Evolutionary conservation across 2,329 filamentous ascomycete genomes (phyloP).

Genomic region (Periglandula ipomoeae): DNA sequence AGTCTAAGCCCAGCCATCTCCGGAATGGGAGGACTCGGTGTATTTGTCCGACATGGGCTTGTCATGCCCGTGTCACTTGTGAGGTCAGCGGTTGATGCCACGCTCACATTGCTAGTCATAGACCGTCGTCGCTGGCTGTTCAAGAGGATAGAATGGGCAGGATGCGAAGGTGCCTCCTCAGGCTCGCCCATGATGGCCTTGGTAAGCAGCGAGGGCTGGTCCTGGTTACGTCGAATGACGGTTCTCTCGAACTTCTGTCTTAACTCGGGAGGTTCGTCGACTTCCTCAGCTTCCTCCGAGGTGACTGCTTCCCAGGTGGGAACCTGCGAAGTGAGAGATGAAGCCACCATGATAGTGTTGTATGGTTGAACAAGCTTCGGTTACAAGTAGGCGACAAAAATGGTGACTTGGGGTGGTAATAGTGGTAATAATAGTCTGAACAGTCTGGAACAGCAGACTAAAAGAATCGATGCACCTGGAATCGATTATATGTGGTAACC

Average conservation of each 20-base stretch:
- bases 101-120: constrained; percentile 70
- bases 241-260: constrained; percentile 36
- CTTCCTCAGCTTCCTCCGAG: constrained; percentile 62
- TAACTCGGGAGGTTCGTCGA: constrained; percentile 80
- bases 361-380: background rate
- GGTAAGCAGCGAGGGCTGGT: constrained; percentile 77
- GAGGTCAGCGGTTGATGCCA: constrained; percentile 77
- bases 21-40: constrained; percentile 77
- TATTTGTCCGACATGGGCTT: constrained; percentile 78
- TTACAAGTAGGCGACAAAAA: background rate
- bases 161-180: constrained; percentile 42
- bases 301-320: constrained; percentile 25
- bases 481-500: background rate
- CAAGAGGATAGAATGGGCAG: constrained; percentile 25
- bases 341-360: constrained; percentile 18
- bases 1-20: constrained; percentile 40
- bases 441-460: background rate
- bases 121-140: constrained; percentile 45
- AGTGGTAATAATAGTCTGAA: no score
- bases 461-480: background rate
- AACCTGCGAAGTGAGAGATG: constrained; percentile 16
- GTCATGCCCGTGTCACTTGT: constrained; percentile 92
- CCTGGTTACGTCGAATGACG: constrained; percentile 36
- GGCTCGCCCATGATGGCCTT: constrained; percentile 65
- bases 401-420: no score